Base-by-base conservation (phyloP, 192 early-diverging fungal species). In the Umbelopsis sp. region DNA sequence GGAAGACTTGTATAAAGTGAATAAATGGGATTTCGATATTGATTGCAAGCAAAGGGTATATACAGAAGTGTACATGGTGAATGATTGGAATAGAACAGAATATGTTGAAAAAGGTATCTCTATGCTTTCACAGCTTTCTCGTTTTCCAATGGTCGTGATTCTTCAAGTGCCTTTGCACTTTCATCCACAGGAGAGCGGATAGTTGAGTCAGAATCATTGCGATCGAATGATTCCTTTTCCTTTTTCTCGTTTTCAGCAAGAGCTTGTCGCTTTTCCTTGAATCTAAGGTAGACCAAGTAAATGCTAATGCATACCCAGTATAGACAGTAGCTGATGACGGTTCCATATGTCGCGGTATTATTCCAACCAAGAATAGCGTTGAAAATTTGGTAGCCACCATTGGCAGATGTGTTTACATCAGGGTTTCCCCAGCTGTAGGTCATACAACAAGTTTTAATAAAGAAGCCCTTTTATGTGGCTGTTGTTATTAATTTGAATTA, bases 301-400 rank as follows among this genome's bases (percentile, higher is more conserved):
- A 80, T 67, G 31, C 76, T 78, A 45, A 95, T 36, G 14, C 72
- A 74, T 0, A 87, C 69, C 95, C 96, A 97, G 80, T 94, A 96
- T 2, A 90, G 65, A 72, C 88, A 90, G 83, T 97, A 97, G 4
- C 85, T 87, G 52, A 86, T 77, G 32, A 95, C 85, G 45, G 90
- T 87, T 49, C 89, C 94, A 49, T 86, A 71, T 0, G 92, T 95
- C 8, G 91, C 93, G 24, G 86, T 80, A 68, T 89, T 90, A 66
- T 77, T 86, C 91, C 94, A 96, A 47, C 90, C 91, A 29, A 91
- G 71, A 22, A 96, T 73, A 3, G 91, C 85, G 68, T 90, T 87
- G 72, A 94, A 90, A 66, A 97, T 86, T 32, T 81, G 75, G 88
- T 88, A 95, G 25, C 87, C 88, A 25, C 77, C 75, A 36, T 59